These are phyloP conservation scores for Termitomyces sp. DNA, from an alignment of 768 basidiomycete species.

Conservation along the genomic window DNA sequence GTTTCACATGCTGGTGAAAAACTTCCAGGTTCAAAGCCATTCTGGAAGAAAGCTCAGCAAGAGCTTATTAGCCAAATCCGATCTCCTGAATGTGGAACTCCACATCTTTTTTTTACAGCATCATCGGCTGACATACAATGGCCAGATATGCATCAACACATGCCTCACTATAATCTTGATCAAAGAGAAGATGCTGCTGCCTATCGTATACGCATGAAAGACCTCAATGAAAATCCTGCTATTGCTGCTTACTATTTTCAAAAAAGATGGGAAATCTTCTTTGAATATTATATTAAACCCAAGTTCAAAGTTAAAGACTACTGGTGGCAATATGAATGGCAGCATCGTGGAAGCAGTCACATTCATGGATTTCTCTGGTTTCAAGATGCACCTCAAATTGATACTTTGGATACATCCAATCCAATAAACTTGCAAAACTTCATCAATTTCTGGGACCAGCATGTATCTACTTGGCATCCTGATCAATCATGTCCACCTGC, in stretches of 20 bases:
- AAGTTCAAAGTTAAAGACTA: no score
- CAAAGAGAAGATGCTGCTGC: conserved; percentile 11
- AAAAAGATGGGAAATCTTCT: conserved; percentile 1
- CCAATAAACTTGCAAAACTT: conserved; percentile 6
- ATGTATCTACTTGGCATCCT: neutral
- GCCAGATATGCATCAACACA: conserved; percentile 26
- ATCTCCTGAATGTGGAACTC: conserved; percentile 16
- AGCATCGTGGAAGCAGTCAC: no score
- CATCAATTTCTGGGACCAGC: neutral
- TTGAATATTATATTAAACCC: conserved; percentile 6
- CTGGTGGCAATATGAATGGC: no score
- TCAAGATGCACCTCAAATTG: neutral
- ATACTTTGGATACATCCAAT: conserved; percentile 3
- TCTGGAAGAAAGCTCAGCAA: no score
- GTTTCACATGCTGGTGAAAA: conserved; percentile 3
- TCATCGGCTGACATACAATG: conserved; percentile 25
- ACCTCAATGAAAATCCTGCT: conserved; percentile 20
- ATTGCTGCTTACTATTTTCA: conserved; percentile 20
- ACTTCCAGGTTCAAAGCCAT: no score
- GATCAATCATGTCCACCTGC: neutral
- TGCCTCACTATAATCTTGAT: conserved; percentile 14
- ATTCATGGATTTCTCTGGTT: neutral
- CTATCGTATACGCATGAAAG: conserved; percentile 8
- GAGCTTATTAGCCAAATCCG: conserved; percentile 12
- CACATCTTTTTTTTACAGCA: conserved; percentile 22